Percentiles rank a stretch among this genome's conserved stretches.
Evolutionary conservation across 2,329 filamentous ascomycete genomes (phyloP).

Genomic region (Pestalotiopsis sp.): DNA sequence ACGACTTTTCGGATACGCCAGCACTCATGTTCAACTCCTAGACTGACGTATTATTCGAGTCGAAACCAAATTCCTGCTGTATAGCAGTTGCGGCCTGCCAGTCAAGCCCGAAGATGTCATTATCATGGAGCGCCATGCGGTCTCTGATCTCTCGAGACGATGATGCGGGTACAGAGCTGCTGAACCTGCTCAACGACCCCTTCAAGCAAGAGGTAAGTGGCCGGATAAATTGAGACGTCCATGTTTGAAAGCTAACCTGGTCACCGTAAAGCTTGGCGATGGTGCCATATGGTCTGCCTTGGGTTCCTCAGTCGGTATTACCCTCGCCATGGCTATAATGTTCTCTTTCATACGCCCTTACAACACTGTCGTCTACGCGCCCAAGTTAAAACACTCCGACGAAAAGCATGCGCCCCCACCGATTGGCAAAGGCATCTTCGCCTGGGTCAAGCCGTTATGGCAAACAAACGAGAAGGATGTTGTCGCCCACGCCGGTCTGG

Average conservation of each 20-base stretch:
- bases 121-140: conserved; percentile 14
- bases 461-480: conserved; percentile 77
- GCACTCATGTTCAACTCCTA: neutral
- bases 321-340: conserved; percentile 70
- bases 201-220: conserved; percentile 48
- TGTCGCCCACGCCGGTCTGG: conserved; percentile 83
- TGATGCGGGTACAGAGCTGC: conserved; percentile 44
- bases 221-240: neutral
- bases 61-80: neutral
- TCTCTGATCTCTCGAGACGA: conserved; percentile 18
- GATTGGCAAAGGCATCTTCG: conserved; percentile 82
- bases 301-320: conserved; percentile 77
- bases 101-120: conserved; percentile 3
- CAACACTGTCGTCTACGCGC: conserved; percentile 91
- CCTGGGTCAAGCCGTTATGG: conserved; percentile 82
- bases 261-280: conserved; percentile 41
- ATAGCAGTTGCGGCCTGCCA: neutral
- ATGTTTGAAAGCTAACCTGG: conserved; percentile 13
- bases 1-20: neutral
- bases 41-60: neutral
- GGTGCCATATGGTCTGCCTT: conserved; percentile 78
- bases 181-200: conserved; percentile 52
- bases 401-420: conserved; percentile 86
- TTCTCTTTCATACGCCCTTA: conserved; percentile 92
- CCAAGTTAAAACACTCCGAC: conserved; percentile 90